phyloP scores from a whole-genome alignment of 2,329 filamentous ascomycete genomes.

The Neobulgaria alba region DNA sequence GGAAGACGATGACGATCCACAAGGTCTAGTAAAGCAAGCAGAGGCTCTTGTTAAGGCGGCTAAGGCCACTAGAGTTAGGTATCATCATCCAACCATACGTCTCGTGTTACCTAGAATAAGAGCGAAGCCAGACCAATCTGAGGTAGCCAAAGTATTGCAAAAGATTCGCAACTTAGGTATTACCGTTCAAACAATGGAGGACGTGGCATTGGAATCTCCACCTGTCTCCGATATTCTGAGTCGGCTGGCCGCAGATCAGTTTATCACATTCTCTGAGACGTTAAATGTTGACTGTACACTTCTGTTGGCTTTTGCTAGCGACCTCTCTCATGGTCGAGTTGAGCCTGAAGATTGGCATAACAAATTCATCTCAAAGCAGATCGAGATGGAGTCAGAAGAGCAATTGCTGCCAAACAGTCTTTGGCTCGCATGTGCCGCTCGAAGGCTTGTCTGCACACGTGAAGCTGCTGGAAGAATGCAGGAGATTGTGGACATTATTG shows the following conservation, averaged over 20 bases:
- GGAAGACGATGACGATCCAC: conserved; percentile 34
- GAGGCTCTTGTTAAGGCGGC: conserved; percentile 50
- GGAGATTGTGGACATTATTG: conserved; percentile 54
- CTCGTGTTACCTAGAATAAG: conserved; percentile 53
- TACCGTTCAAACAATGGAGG: conserved; percentile 24
- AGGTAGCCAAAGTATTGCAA: conserved; percentile 48
- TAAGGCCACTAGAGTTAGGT: conserved; percentile 45
- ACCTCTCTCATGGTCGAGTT: conserved; percentile 38
- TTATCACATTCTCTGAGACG: conserved; percentile 32
- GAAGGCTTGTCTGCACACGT: conserved; percentile 50
- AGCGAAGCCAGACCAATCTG: conserved; percentile 35
- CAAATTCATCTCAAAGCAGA: conserved; percentile 36
- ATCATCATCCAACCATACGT: conserved; percentile 48
- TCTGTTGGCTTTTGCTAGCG: conserved; percentile 58
- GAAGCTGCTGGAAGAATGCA: conserved; percentile 55
- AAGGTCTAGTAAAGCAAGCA: conserved; percentile 51
- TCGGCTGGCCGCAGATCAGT: conserved; percentile 32
- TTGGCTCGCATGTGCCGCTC: conserved; percentile 49
- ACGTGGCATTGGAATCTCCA: conserved; percentile 16
- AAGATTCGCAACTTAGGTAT: conserved; percentile 42
- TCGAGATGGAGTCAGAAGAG: conserved; percentile 51
- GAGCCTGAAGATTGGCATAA: conserved; percentile 28
- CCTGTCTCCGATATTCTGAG: conserved; percentile 16
- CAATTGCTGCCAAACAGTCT: conserved; percentile 51
- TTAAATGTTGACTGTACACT: conserved; percentile 56